A percentile compares a stretch with the other conserved stretches of the same genome.
phyloP scores from a whole-genome alignment of 1,284 basidiomycete species.

The Ceratobasidium sp. region DNA sequence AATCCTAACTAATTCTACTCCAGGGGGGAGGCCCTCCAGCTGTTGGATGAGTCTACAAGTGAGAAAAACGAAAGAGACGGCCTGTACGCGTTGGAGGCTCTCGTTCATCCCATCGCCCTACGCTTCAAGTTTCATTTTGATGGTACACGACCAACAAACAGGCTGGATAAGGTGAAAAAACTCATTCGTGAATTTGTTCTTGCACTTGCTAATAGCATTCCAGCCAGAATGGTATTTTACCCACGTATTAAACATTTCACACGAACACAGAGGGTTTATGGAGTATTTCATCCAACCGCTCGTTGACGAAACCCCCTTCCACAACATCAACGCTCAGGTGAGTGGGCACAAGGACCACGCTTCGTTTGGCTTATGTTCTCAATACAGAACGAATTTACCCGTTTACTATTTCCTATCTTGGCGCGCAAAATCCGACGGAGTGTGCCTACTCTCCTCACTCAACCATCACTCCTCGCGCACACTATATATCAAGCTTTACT shows the following conservation, averaged over 20 bases:
- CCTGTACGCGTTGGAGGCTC: conserved; percentile 80
- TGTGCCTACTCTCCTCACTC: conserved; percentile 74
- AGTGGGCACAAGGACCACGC: conserved; percentile 47
- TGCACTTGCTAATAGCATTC: conserved; percentile 9
- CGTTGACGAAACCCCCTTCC: conserved; percentile 66
- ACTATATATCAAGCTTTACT: conserved; percentile 90
- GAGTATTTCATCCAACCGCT: conserved; percentile 77
- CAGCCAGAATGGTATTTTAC: conserved; percentile 98
- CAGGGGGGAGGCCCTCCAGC: conserved; percentile 17
- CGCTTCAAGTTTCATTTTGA: conserved; percentile 98
- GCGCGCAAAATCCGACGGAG: conserved; percentile 75
- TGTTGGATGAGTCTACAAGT: not conserved
- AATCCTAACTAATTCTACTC: not conserved
- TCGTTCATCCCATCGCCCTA: conserved; percentile 83
- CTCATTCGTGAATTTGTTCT: not conserved
- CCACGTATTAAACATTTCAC: conserved; percentile 82
- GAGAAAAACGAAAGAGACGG: conserved; percentile 56
- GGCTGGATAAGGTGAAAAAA: conserved; percentile 81
- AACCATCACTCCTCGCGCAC: conserved; percentile 89
- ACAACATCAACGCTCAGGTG: conserved; percentile 77
- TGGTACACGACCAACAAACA: conserved; percentile 82
- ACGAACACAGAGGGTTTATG: conserved; percentile 82
- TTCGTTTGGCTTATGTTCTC: conserved; percentile 27
- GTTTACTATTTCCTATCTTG: conserved; percentile 72
- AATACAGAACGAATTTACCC: conserved; percentile 75